Evolutionary conservation across 2,329 filamentous ascomycete species (phyloP).

Genomic region (Phialophora verrucosa): DNA sequence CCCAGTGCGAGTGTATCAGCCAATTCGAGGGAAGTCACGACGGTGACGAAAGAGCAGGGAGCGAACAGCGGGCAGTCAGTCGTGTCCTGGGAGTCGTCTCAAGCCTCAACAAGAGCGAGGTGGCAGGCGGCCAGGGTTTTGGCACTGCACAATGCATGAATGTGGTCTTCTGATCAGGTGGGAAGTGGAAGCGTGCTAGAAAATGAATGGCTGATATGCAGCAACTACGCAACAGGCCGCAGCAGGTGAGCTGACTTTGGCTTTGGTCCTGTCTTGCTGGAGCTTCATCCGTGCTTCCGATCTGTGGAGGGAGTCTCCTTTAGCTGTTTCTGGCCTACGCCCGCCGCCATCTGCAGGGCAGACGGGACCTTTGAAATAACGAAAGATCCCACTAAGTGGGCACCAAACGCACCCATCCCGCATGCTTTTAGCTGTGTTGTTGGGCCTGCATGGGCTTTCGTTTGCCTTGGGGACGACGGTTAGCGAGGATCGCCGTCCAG

Average conservation of each 20-base stretch:
- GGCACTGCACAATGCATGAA: constrained; percentile 7
- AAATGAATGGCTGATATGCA: constrained; percentile 13
- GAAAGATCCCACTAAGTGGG: constrained; percentile 19
- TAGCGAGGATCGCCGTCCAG: not conserved
- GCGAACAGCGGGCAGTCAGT: not conserved
- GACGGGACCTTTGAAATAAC: constrained; percentile 6
- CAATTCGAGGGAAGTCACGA: constrained; percentile 11
- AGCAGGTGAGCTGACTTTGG: constrained; percentile 14
- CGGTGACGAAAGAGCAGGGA: not conserved
- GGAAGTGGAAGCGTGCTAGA: not conserved
- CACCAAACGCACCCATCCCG: constrained; percentile 1
- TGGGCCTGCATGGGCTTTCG: not conserved
- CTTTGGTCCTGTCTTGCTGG: not conserved
- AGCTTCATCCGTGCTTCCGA: constrained; percentile 23
- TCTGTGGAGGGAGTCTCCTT: constrained; percentile 14
- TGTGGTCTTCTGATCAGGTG: constrained; percentile 23
- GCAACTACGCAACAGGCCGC: constrained; percentile 3
- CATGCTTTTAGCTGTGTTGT: not conserved
- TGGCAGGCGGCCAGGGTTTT: not conserved
- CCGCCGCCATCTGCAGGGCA: constrained; percentile 7
- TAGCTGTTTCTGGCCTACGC: constrained; percentile 12
- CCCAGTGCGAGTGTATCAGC: constrained; percentile 15
- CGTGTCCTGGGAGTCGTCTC: constrained; percentile 9
- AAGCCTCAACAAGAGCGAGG: not conserved
- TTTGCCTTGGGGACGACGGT: not conserved